Percentiles rank a stretch among this genome's conserved stretches.
phyloP scores from a whole-genome alignment of 2,329 filamentous ascomycete genomes.

The Cladosporium sp. region DNA sequence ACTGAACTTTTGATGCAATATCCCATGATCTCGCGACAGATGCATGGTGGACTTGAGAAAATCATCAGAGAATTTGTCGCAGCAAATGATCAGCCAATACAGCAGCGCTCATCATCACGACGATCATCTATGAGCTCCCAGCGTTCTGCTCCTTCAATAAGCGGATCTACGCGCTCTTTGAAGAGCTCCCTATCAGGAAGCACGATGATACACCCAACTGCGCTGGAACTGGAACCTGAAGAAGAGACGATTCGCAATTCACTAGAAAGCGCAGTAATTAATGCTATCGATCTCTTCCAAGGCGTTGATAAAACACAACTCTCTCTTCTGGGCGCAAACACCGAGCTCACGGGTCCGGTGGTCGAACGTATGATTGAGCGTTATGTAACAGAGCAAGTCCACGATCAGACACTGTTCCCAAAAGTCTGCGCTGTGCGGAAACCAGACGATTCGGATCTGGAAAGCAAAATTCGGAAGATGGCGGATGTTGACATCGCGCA shows the following conservation, averaged over 20 bases:
- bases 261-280: conserved; percentile 85
- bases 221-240: conserved; percentile 75
- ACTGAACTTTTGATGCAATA: conserved; percentile 86
- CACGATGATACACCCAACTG: conserved; percentile 43
- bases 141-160: conserved; percentile 30
- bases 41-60: conserved; percentile 87
- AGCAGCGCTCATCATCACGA: conserved; percentile 23
- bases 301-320: conserved; percentile 93
- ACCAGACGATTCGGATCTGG: conserved; percentile 80
- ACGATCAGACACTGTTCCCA: conserved; percentile 78
- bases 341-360: conserved; percentile 84
- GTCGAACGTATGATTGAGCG: conserved; percentile 94
- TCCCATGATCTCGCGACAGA: conserved; percentile 91
- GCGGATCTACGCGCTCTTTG: conserved; percentile 31
- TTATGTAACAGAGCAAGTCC: conserved; percentile 89
- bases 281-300: conserved; percentile 93
- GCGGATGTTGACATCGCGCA: conserved; percentile 91
- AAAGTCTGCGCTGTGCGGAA: conserved; percentile 73
- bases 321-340: conserved; percentile 85
- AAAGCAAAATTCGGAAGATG: conserved; percentile 89
- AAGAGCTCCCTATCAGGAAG: conserved; percentile 34
- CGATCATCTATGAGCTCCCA: conserved; percentile 33
- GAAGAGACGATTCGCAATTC: conserved; percentile 86
- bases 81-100: conserved; percentile 76
- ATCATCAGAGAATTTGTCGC: conserved; percentile 85